Evolutionary conservation across 2,329 filamentous ascomycete species (phyloP), one percentile per base, ranked within the genome.

Genomic region (Coccinonectria pachysandricola): DNA sequence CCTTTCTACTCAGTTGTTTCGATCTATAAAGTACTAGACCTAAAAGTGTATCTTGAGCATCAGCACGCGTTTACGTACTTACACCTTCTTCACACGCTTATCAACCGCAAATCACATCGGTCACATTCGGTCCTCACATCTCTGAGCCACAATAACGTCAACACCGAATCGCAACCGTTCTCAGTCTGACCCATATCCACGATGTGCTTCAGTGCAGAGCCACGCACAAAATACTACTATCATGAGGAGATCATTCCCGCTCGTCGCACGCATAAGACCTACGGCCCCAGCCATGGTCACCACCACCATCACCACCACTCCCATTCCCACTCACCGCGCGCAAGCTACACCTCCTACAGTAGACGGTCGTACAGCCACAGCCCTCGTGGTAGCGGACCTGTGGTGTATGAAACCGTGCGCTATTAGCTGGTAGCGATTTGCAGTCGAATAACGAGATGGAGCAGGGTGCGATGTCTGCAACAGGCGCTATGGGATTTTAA

Each of bases 221-320:
- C 61, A 28, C 50, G 46, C 15, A 60, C 56, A 20, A 59, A 59
- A 23, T 68, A 71, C 54, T 71, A 71, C 55, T 68, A 71, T 48
- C 61, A 61, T 45, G 63, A 71, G 52, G 65, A 71, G 39, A 56
- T 63, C 37, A 56, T 65, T 23, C 66, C 66, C 21, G 54, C 59
- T 31, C 53, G 62, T 20, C 54, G 57, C 24, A 45, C 43, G 36
- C 46, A 50, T 27, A 44, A 52, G 21, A 50, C 54, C 35, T 46
- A 54, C 17, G n/a, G n/a, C n/a, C n/a, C n/a, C n/a, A n/a, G n/a
- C n/a, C n/a, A n/a, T n/a, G n/a, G n/a, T n/a, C n/a, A n/a, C n/a
- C 50, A 53, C 30, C 49, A 53, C 23, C 43, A 47, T 23, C 47
- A 54, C 23, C 52, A 55, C 21, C 47, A 50, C 24, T 44, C 46